Percentiles rank a stretch among this genome's conserved stretches.
Conservation (phyloP, 345 rosid species). For the Eucalyptus guilfoylei region DNA sequence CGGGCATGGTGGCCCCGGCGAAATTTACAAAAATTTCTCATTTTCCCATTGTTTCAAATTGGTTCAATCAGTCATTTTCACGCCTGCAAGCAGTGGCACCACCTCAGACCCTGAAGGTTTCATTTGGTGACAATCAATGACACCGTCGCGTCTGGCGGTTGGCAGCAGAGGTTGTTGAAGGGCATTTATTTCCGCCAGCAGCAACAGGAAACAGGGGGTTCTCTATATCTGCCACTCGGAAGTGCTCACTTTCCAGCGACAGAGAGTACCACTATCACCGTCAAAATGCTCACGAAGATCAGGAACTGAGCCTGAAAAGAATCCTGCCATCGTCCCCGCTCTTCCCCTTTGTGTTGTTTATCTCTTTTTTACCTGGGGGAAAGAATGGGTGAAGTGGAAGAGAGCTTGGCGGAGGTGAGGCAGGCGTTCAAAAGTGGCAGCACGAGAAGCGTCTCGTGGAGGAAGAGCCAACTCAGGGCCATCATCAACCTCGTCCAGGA, state of each 20-base stretch:
- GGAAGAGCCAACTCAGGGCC: conserved; percentile 58
- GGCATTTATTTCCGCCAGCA: neutral
- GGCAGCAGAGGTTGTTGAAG: neutral
- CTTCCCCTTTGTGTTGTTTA: neutral
- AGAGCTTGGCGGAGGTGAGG: conserved; percentile 24
- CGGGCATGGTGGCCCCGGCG: neutral
- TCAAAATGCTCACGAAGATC: neutral
- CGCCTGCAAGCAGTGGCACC: neutral
- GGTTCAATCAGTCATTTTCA: neutral
- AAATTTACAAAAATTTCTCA: neutral
- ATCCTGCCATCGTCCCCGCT: neutral
- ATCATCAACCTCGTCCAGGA: conserved; percentile 41
- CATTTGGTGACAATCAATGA: neutral
- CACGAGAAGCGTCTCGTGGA: conserved; percentile 57
- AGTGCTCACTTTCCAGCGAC: neutral
- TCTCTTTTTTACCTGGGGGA: neutral
- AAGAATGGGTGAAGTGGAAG: neutral
- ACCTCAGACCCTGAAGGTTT: neutral
- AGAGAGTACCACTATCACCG: neutral
- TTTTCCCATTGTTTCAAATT: neutral
- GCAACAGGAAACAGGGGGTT: neutral
- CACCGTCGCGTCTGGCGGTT: neutral
- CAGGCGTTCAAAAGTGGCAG: conserved; percentile 43
- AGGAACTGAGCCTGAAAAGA: neutral
- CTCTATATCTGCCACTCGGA: neutral